Evolutionary conservation across 257 asterid genomes (phyloP), one percentile per base, ranked within the genome.

Genomic region (Solanum virginianum): DNA sequence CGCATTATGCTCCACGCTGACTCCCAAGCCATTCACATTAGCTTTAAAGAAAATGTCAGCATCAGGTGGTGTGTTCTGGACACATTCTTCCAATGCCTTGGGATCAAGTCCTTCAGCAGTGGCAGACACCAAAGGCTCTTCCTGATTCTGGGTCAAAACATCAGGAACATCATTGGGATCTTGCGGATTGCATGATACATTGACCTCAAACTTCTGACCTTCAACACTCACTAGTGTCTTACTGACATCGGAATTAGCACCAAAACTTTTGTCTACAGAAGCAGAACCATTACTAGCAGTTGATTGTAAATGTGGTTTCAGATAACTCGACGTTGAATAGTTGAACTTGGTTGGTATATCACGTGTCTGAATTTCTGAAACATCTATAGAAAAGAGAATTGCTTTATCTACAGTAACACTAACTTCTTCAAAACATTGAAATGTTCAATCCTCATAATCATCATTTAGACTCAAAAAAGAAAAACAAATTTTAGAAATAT

Each of bases 1-100:
- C 83, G 24, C 29, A n/a, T 20, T 83, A 57, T 57, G 81, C 82
- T 87, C 89, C 66, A 26, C 24, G 82, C 81, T 41, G 87, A 32
- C 86, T n/a, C 85, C 77, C 55, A 24, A 53, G 41, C 29, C 39
- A 77, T 54, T 80, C 54, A 41, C 13, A 20, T 84, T 89, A 45
- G 85, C 63, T 80, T 90, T 89, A 57, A 81, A 51, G 41, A 89
- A 77, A 47, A 90, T 85, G 79, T 86, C 89, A 51, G 92, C 82
- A 88, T 91, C 93, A 7, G 96, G 97, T 55, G 97, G 98, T 20
- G 98, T 93, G 49, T 84, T 88, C 90, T 90, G 97, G 39, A 88
- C 51, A 51, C 57, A 70, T 66, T 88, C 95, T 85, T 90, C 91
- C 84, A 79, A 53, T 53, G 16, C 17, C 47, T 79, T 54, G 2